Conservation (phyloP, 2,329 filamentous ascomycete genomes). For the Fusarium vanettenii region DNA sequence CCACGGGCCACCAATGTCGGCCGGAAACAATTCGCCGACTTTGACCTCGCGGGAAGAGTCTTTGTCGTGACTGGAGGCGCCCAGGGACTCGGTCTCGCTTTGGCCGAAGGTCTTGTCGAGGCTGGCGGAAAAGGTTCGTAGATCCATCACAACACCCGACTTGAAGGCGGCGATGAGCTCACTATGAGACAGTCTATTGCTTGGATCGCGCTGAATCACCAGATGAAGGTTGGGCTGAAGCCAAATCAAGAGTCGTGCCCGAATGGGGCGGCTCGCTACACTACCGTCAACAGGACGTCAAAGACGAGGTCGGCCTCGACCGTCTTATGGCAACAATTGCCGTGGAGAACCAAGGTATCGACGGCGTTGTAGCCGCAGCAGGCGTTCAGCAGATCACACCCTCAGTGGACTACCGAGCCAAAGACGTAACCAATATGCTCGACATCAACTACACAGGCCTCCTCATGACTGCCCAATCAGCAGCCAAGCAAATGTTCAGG, state of each 20-base stretch:
- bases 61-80: constrained; percentile 79
- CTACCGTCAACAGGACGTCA: constrained; percentile 76
- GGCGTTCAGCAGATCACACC: constrained; percentile 76
- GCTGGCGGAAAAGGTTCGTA: constrained; percentile 74
- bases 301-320: constrained; percentile 69
- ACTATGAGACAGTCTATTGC: constrained; percentile 61
- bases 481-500: constrained; percentile 69
- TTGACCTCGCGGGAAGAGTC: constrained; percentile 74
- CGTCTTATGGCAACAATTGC: constrained; percentile 69
- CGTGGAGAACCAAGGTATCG: constrained; percentile 68
- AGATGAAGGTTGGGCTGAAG: constrained; percentile 67
- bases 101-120: constrained; percentile 79
- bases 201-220: constrained; percentile 65
- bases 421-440: constrained; percentile 70
- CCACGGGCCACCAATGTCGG: constrained; percentile 37
- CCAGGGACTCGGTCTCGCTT: constrained; percentile 77
- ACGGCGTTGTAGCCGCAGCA: constrained; percentile 77
- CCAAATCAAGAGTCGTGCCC: constrained; percentile 70
- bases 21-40: constrained; percentile 68
- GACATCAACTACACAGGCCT: constrained; percentile 75
- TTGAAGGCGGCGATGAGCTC: not conserved
- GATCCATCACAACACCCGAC: not conserved
- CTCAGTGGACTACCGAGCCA: constrained; percentile 73
- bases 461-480: constrained; percentile 33
- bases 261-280: constrained; percentile 72